Conservation (phyloP, 2,329 filamentous ascomycete genomes). For the Passalora sequoiae region DNA sequence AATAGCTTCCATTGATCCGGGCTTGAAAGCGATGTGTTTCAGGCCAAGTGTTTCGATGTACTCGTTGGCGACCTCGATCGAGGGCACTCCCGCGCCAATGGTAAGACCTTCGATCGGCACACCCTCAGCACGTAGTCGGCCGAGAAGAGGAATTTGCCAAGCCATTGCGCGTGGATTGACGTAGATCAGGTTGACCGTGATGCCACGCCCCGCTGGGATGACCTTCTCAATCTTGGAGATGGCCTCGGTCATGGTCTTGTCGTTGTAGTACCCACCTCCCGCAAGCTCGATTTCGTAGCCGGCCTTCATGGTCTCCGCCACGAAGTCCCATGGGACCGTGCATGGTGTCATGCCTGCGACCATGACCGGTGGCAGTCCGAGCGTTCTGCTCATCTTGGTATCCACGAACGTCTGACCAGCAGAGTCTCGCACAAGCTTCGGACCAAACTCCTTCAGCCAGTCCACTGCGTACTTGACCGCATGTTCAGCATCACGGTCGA, state of each 20-base stretch:
- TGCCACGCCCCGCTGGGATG: slow-evolving; percentile 79
- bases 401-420: slow-evolving; percentile 87
- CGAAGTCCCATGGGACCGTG: slow-evolving; percentile 86
- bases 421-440: slow-evolving; percentile 84
- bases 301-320: slow-evolving; percentile 86
- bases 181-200: slow-evolving; percentile 86
- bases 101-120: slow-evolving; percentile 88
- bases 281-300: slow-evolving; percentile 92
- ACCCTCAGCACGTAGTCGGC: slow-evolving; percentile 73
- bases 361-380: slow-evolving; percentile 81
- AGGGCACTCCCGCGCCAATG: slow-evolving; percentile 89
- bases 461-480: slow-evolving; percentile 92
- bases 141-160: slow-evolving; percentile 86
- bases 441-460: slow-evolving; percentile 96
- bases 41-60: slow-evolving; percentile 90
- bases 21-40: slow-evolving; percentile 93
- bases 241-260: slow-evolving; percentile 75
- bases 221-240: slow-evolving; percentile 77
- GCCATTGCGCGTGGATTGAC: slow-evolving; percentile 83
- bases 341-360: slow-evolving; percentile 91
- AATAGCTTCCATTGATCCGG: slow-evolving; percentile 81
- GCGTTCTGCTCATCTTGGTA: slow-evolving; percentile 87
- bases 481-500: slow-evolving; percentile 91
- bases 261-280: slow-evolving; percentile 83
- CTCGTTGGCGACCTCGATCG: slow-evolving; percentile 85